Percentiles rank a stretch among this genome's conserved stretches.
These are phyloP conservation scores for Ophiocordyceps camponoti-leonardi DNA, from an alignment of 2,329 filamentous ascomycete genomes.

Conservation along the genomic window DNA sequence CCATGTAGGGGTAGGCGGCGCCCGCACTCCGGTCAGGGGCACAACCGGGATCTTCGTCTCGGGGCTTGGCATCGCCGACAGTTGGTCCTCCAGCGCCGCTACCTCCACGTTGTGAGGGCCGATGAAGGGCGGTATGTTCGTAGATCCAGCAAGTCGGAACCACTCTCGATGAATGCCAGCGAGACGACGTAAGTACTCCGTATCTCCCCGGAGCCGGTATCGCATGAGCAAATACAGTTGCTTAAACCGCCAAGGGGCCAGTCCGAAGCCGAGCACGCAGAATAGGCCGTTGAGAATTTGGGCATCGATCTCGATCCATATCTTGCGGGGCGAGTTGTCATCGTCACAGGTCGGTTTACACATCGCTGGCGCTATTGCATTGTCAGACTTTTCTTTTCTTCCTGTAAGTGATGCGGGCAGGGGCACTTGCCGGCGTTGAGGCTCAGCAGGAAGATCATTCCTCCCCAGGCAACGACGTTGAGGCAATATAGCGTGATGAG, in stretches of 20 bases:
- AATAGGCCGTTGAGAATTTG: constrained; percentile 69
- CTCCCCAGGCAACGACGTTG: constrained; percentile 77
- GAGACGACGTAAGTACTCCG: constrained; percentile 44
- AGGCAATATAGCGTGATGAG: constrained; percentile 63
- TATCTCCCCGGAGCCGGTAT: constrained; percentile 38
- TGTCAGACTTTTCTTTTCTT: neutral
- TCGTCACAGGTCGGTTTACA: constrained; percentile 53
- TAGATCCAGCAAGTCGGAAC: constrained; percentile 55
- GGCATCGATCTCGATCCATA: constrained; percentile 73
- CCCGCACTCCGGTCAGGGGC: constrained; percentile 55
- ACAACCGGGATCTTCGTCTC: constrained; percentile 42
- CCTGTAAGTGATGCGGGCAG: neutral
- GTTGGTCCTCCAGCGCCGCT: constrained; percentile 18
- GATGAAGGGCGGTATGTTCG: constrained; percentile 33
- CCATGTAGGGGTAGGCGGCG: constrained; percentile 50
- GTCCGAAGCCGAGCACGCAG: constrained; percentile 71
- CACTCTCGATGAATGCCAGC: constrained; percentile 60
- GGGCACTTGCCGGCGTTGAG: constrained; percentile 38
- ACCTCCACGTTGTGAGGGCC: constrained; percentile 34
- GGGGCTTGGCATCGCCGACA: constrained; percentile 40
- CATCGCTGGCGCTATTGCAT: constrained; percentile 41
- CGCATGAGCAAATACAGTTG: constrained; percentile 59
- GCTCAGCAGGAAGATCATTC: constrained; percentile 76
- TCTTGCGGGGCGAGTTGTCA: constrained; percentile 57
- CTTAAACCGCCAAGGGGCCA: constrained; percentile 70